Percentiles rank a stretch among this genome's conserved stretches.
These are phyloP conservation scores for Alloteropsis semialata DNA, from an alignment of 176 grass and related monocot species.

Conservation along the genomic window DNA sequence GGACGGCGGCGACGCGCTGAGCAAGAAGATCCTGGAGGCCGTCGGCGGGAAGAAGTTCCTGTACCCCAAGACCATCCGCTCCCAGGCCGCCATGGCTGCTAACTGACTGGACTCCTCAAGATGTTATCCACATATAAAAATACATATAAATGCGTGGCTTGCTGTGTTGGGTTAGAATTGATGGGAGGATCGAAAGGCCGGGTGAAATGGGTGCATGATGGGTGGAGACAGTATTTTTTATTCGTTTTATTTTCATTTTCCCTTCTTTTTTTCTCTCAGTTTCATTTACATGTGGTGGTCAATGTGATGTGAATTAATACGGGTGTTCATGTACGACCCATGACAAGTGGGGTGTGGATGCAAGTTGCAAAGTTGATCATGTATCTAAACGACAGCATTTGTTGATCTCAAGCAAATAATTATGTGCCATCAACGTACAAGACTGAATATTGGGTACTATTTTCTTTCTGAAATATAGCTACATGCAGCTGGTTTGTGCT, in stretches of 20 bases:
- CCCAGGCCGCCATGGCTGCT: background rate
- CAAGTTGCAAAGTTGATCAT: background rate
- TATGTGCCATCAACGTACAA: too few species aligned
- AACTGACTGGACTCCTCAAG: background rate
- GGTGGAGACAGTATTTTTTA: background rate
- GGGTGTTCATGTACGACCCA: background rate
- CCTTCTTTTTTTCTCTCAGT: background rate
- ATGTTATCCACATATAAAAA: background rate
- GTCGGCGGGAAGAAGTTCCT: constrained; percentile 60
- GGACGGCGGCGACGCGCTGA: constrained; percentile 36
- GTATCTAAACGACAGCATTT: background rate
- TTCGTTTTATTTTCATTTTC: background rate
- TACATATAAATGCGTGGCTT: background rate
- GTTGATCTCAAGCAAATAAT: background rate
- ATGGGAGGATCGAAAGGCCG: background rate
- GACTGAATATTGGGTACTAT: too few species aligned
- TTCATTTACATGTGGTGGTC: background rate
- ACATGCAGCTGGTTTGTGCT: too few species aligned
- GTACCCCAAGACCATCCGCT: constrained; percentile 46
- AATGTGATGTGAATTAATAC: constrained; percentile 11
- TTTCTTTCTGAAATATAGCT: too few species aligned
- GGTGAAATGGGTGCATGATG: background rate
- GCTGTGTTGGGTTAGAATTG: background rate
- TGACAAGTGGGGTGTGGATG: background rate
- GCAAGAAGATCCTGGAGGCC: constrained; percentile 65